A percentile compares a stretch with the other conserved stretches of the same genome.
Evolutionary conservation across 331 rosid species (phyloP).

Genomic region (Rosa hybrid): DNA sequence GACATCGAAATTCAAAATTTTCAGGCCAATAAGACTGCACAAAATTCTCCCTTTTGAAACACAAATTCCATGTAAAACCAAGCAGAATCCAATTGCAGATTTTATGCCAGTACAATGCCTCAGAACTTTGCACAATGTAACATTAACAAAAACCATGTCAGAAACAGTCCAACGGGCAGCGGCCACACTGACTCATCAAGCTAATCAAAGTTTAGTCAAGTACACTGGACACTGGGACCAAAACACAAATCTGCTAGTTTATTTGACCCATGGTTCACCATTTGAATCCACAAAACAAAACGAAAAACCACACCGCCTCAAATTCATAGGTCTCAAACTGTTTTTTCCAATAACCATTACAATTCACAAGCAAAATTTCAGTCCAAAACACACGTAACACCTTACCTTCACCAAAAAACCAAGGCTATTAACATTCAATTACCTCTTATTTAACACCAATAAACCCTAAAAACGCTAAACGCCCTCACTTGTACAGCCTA

Average conservation of each 20-base stretch:
- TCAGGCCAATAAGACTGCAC: not conserved
- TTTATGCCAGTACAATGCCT: not conserved
- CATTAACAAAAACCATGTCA: not conserved
- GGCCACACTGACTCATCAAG: not conserved
- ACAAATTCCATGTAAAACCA: not conserved
- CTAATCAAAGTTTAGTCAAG: not conserved
- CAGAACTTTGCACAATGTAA: not conserved
- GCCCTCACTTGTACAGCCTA: not conserved
- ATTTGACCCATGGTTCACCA: not conserved
- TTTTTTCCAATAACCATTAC: not conserved
- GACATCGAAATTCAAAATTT: not conserved
- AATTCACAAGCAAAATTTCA: not conserved
- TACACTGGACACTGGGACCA: not conserved
- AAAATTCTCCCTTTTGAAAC: not conserved
- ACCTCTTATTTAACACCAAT: not conserved
- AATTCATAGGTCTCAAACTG: not conserved
- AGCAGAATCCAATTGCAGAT: not conserved
- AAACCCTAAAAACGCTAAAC: not conserved
- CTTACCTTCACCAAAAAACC: not conserved
- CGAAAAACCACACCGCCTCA: not conserved
- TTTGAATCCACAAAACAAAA: constrained; percentile 3
- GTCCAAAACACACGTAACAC: not conserved
- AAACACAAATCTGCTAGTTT: not conserved
- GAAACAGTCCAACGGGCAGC: not conserved
- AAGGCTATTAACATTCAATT: not conserved